phyloP scores from a whole-genome alignment of 2,329 filamentous ascomycete species.

The Teratosphaeria destructans region DNA sequence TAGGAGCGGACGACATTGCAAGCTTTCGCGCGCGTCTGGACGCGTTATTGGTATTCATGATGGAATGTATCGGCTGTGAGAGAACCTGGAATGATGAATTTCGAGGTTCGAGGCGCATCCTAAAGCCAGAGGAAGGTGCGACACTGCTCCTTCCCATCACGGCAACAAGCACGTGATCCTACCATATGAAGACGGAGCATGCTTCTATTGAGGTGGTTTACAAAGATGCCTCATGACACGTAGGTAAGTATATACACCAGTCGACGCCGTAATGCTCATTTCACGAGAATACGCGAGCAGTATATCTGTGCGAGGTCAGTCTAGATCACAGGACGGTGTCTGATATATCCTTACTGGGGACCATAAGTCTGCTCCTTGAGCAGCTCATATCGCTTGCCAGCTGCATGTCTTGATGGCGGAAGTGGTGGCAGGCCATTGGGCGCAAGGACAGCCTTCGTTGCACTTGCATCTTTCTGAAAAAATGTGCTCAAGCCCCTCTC shows the following conservation, averaged over 20 bases:
- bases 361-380: constrained; percentile 62
- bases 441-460: constrained; percentile 52
- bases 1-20: constrained; percentile 7
- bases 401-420: constrained; percentile 58
- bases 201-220: not conserved
- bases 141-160: not conserved
- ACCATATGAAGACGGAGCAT: not conserved
- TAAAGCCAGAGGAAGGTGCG: constrained; percentile 1
- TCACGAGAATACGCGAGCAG: not conserved
- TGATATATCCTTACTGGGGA: constrained; percentile 24
- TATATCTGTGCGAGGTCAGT: constrained; percentile 1
- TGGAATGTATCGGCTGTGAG: not conserved
- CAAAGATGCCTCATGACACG: constrained; percentile 7
- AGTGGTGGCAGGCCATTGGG: constrained; percentile 76
- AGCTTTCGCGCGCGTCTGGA: not conserved
- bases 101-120: not conserved
- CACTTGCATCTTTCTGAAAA: constrained; percentile 55
- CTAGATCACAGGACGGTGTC: not conserved
- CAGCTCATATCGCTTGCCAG: constrained; percentile 61
- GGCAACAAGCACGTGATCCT: not conserved
- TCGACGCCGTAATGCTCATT: not conserved
- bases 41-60: not conserved
- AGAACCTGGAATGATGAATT: not conserved
- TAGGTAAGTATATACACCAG: not conserved
- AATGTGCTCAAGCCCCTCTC: constrained; percentile 61